Base-by-base conservation (phyloP, 2,329 filamentous ascomycete species). In the Pestalotiopsis fici region DNA sequence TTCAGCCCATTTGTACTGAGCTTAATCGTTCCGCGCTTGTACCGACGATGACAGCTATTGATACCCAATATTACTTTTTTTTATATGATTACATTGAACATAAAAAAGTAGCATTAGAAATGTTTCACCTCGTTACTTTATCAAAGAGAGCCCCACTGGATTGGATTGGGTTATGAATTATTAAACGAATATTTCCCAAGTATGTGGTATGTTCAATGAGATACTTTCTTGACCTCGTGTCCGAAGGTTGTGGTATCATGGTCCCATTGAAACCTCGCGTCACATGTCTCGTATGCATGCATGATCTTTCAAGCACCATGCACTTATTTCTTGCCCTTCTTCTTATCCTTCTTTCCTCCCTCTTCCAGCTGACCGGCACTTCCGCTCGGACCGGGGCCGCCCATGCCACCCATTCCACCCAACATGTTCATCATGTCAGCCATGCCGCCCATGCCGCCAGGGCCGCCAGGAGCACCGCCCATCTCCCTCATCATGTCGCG, bases 401-500 rank as follows among this genome's bases (percentile, higher is more conserved):
- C 43, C 43, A 50, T 50, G 4, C 43, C 43, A 2, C 71, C 69
- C 71, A 75, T 74, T 2, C 73, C 72, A 1, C 71, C 69, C 4
- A 57, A n/a, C 72, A 75, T 73, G 3, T 71, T 67, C 59, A 69
- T 55, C 67, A 72, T 69, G 60, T 67, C 56, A 63, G 56, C 65
- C 71, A 65, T 54, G 64, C 59, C 31, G 54, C 68, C 43, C 72
- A 72, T 68, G 15, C 69, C 69, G 3, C 71, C 73, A 23, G 73
- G 75, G 2, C 72, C 74, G 4, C 71, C 79, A 1, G 68, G 77
- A 7, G 79, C 81, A 54, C 85, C 83, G 0, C 81, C 84, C 93
- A 98, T 97, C 83, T 97, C 94, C 75, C 90, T 91, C 95, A 98
- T 97, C 86, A 98, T 97, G 73, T 98, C 95, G 83, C 96, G 94